These are phyloP conservation scores for Eremomyces bilateralis DNA, from an alignment of 495 filamentous ascomycete genomes.

Conservation along the genomic window DNA sequence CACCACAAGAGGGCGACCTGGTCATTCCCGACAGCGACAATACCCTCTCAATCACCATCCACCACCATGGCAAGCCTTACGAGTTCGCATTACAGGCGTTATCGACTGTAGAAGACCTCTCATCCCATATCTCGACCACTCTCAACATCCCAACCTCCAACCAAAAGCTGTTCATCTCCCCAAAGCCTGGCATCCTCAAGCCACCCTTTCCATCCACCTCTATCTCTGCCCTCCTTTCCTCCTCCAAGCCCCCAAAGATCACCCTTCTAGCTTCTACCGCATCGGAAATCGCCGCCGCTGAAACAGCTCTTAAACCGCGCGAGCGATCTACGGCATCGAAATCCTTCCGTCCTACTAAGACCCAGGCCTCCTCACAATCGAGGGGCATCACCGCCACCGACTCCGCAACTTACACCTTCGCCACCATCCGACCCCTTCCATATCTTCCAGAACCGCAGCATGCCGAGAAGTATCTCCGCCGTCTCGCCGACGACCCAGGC, in stretches of 20 bases:
- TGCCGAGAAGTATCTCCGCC: conserved; percentile 49
- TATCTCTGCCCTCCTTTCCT: conserved; percentile 27
- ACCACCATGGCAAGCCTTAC: conserved; percentile 31
- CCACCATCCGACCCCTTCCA: conserved; percentile 46
- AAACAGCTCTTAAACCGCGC: no score
- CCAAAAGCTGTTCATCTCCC: conserved; percentile 55
- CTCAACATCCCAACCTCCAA: conserved; percentile 43
- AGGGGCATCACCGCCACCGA: conserved; percentile 25
- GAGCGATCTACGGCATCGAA: conserved; percentile 21
- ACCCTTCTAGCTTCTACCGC: conserved; percentile 38
- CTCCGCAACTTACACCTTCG: conserved; percentile 57
- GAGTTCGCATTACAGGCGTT: conserved; percentile 22
- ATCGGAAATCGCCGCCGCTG: conserved; percentile 22
- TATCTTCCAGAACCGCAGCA: conserved; percentile 56
- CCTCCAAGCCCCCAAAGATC: conserved; percentile 33
- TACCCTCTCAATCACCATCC: no score
- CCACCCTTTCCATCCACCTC: conserved; percentile 35
- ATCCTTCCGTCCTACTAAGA: conserved; percentile 20
- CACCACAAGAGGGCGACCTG: no score
- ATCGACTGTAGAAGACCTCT: conserved; percentile 41
- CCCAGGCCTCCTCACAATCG: conserved; percentile 14
- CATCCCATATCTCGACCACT: conserved; percentile 25
- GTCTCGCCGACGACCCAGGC: conserved; percentile 62
- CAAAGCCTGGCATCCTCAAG: conserved; percentile 45
- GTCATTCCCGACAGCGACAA: no score